Evolutionary conservation across 179 eudicot species (phyloP).

Genomic region (Sideroxylon spinosum): DNA sequence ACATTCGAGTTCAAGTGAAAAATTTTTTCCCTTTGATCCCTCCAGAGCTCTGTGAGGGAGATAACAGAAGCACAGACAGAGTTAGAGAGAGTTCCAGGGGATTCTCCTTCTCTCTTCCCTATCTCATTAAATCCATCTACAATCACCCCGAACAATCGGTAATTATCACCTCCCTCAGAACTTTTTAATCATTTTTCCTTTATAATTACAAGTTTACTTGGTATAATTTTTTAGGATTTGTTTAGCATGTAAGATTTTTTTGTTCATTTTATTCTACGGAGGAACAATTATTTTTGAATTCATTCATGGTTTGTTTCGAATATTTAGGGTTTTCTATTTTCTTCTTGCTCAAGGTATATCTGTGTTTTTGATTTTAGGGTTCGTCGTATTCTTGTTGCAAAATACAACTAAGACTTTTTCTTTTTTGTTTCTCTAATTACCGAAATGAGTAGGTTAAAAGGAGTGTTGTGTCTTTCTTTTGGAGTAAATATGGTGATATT

Average conservation of each 20-base stretch:
- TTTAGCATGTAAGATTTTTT: too few species aligned
- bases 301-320: neutral
- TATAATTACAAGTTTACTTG: neutral
- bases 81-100: neutral
- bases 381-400: neutral
- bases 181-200: neutral
- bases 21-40: too few species aligned
- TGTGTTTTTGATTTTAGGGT: neutral
- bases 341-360: neutral
- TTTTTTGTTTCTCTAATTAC: neutral
- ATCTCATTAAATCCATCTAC: neutral
- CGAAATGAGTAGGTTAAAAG: neutral
- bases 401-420: neutral
- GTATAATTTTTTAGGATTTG: neutral
- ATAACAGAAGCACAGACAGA: neutral
- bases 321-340: neutral
- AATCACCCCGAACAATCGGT: constrained; percentile 1
- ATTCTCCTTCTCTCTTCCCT: neutral
- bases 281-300: neutral
- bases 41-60: neutral
- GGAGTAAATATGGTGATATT: neutral
- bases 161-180: neutral
- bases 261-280: neutral
- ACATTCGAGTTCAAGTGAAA: constrained; percentile 48
- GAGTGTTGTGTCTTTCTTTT: neutral